Evolutionary conservation across 805 yeast species (phyloP).

Genomic region (Candida michaelii): DNA sequence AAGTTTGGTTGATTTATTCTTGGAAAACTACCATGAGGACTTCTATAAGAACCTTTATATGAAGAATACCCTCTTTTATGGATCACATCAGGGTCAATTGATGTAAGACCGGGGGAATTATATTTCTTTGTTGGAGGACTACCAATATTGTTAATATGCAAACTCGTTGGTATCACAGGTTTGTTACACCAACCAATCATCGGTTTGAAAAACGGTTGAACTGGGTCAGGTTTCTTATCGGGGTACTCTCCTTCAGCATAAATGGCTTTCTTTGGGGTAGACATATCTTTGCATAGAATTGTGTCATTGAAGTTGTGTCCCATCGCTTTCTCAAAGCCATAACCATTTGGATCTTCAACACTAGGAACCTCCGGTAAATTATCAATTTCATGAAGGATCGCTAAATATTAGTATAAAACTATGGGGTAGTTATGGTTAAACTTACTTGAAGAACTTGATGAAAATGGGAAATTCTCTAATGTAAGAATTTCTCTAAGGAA

Average conservation of each 20-base stretch:
- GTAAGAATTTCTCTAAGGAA: constrained; percentile 1
- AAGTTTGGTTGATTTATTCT: background rate
- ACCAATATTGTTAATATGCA: too few relatives aligned
- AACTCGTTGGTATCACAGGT: too few relatives aligned
- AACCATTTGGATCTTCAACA: constrained; percentile 1
- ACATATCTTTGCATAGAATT: constrained; percentile 6
- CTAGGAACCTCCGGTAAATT: constrained; percentile 1
- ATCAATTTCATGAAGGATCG: background rate
- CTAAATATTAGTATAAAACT: constrained; percentile 1
- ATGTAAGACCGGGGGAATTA: background rate
- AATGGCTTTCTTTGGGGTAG: constrained; percentile 7
- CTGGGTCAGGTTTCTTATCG: background rate
- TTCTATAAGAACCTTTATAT: background rate
- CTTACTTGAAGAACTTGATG: background rate
- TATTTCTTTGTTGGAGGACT: constrained; percentile 6
- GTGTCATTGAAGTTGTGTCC: constrained; percentile 4
- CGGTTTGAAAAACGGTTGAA: background rate
- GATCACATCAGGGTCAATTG: background rate
- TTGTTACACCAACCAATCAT: background rate
- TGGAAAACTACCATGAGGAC: background rate
- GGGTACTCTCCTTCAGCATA: constrained; percentile 1
- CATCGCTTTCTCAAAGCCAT: background rate
- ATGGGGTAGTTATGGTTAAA: background rate
- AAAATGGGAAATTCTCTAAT: background rate
- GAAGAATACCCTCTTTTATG: background rate